These are phyloP conservation scores for Neofusicoccum umdonicola DNA, from an alignment of 2,329 filamentous ascomycete species.

Conservation along the genomic window DNA sequence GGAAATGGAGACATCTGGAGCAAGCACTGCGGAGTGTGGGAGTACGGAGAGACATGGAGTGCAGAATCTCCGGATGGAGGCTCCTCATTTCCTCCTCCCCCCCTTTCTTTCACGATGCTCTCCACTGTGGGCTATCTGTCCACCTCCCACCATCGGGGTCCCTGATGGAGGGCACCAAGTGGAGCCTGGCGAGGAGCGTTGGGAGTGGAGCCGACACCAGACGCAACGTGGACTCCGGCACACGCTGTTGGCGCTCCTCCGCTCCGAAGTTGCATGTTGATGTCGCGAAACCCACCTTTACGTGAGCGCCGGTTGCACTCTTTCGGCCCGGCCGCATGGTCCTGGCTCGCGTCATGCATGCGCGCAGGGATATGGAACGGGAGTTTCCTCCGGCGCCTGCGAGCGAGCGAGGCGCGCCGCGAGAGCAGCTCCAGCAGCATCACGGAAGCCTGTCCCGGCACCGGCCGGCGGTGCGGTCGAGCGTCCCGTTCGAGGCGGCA, in stretches of 20 bases:
- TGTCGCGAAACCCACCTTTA: constrained; percentile 11
- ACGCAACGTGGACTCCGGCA: constrained; percentile 4
- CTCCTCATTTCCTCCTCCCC: constrained; percentile 6
- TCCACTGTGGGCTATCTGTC: constrained; percentile 6
- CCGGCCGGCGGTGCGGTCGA: not conserved
- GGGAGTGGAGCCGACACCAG: not conserved
- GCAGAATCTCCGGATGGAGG: constrained; percentile 10
- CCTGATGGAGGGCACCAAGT: not conserved
- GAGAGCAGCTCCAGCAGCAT: not conserved
- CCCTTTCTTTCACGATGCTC: constrained; percentile 7
- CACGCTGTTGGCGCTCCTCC: not conserved
- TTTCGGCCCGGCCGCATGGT: constrained; percentile 3
- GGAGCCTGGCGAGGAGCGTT: not conserved
- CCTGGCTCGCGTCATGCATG: constrained; percentile 10
- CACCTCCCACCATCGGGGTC: constrained; percentile 5
- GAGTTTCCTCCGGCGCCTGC: constrained; percentile 4
- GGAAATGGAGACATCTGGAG: constrained; percentile 11
- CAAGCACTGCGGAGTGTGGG: constrained; percentile 12
- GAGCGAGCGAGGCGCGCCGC: not conserved
- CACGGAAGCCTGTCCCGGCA: not conserved
- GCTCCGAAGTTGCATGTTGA: constrained; percentile 13
- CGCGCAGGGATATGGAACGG: constrained; percentile 6
- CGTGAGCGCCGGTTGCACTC: not conserved
- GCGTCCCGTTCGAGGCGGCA: not conserved
- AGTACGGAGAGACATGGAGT: constrained; percentile 11